Base-by-base conservation (phyloP, 2,329 filamentous ascomycete genomes). In the Claviceps sp. region DNA sequence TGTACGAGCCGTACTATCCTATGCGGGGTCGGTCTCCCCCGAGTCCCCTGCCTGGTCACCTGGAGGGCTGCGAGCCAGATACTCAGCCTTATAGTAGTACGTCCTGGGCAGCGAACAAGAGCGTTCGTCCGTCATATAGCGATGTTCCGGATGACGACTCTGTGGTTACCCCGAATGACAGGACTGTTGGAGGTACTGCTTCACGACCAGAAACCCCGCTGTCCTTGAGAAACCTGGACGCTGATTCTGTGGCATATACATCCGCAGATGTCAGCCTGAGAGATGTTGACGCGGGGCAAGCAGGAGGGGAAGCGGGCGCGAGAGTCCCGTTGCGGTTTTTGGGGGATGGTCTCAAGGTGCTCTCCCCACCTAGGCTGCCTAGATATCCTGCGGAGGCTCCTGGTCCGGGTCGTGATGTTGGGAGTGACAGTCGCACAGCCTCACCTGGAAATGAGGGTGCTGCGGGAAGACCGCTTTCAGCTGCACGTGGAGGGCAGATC, bases 1-100 rank as follows among this genome's bases (percentile, higher is more conserved):
- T 62, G 62, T 55, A 73, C 17, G 73, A 76, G 37, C 63, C 68
- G 1, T 71, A 72, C 58, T 74, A 72, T 56, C 72, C 73, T 5
- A 68, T 67, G 11, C 68, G 77, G 45, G 77, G 77, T 5, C 70
- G 77, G 34, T 80, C 77, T 24, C 76, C 76, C 1, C 74, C 76
- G 0, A 77, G 75, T 42, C 73, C 73, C 13, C 60, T 72, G 39
- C 72, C 73, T 19, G 74, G 68, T 54, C 68, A 73, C 54, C 63
- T 65, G 50, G 72, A 68, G 47, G 60, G 62, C 47, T 64, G 63
- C 53, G 65, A 67, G 26, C 60, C 64, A 19, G 60, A 63, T 24
- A 57, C 59, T 39, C 55, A 58, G 3, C 52, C 57, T 4, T 60
- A 62, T n/a, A 58, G 62, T 44, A 57, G 62, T n/a, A 62, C 68